Evolutionary conservation across 2,329 filamentous ascomycete genomes (phyloP).

Genomic region (Fusarium beomiforme): DNA sequence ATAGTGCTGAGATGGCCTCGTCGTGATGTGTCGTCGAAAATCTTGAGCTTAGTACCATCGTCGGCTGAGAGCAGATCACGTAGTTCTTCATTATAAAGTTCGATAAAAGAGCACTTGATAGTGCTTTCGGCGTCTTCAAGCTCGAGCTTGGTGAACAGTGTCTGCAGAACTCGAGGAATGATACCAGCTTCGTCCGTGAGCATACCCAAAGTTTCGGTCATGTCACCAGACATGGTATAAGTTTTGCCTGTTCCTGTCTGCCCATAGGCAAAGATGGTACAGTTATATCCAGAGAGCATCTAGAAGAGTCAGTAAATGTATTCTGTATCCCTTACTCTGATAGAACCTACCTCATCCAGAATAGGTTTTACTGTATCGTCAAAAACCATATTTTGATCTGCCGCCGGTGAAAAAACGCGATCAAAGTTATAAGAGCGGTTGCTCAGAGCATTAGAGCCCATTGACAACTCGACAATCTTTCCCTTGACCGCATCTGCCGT

Average conservation of each 20-base stretch:
- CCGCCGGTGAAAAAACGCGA: constrained; percentile 94
- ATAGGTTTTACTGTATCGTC: constrained; percentile 96
- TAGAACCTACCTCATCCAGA: constrained; percentile 78
- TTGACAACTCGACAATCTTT: constrained; percentile 83
- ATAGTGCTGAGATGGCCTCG: constrained; percentile 87
- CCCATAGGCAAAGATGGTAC: constrained; percentile 98
- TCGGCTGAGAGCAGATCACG: constrained; percentile 87
- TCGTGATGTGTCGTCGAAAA: constrained; percentile 89
- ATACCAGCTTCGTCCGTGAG: constrained; percentile 94
- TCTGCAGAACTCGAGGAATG: constrained; percentile 88
- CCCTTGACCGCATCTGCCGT: constrained; percentile 89
- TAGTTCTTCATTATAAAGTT: constrained; percentile 97
- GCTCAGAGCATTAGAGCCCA: constrained; percentile 91
- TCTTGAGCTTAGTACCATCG: constrained; percentile 88
- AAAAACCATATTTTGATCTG: constrained; percentile 92
- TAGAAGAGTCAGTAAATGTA: constrained; percentile 49
- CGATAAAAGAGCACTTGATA: constrained; percentile 98
- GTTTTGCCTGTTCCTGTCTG: constrained; percentile 99
- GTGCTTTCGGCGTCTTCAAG: constrained; percentile 81
- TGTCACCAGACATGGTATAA: constrained; percentile 99
- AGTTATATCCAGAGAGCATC: constrained; percentile 96
- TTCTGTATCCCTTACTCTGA: not conserved
- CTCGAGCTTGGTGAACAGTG: constrained; percentile 87
- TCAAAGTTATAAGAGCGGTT: constrained; percentile 98
- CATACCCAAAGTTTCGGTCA: constrained; percentile 85